These are phyloP conservation scores for Coffea humblotiana DNA, from an alignment of 305 asterid species.

Conservation along the genomic window DNA sequence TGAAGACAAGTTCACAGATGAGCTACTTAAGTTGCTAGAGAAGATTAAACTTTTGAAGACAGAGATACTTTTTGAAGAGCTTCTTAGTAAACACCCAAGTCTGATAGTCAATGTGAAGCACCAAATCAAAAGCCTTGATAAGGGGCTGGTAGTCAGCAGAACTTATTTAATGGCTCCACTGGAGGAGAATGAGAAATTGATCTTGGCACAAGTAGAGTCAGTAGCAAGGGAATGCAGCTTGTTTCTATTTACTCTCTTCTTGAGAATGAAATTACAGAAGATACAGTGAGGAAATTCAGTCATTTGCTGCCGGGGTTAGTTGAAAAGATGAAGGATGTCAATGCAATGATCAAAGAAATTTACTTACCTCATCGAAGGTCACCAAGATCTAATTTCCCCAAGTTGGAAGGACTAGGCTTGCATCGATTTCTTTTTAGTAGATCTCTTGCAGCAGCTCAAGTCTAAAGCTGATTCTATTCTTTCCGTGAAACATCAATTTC, in stretches of 20 bases:
- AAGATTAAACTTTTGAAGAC: constrained; percentile 10
- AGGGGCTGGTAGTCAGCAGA: background rate
- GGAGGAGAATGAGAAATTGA: constrained; percentile 8
- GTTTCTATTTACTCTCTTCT: background rate
- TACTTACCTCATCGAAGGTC: background rate
- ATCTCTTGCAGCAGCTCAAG: background rate
- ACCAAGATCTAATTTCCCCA: background rate
- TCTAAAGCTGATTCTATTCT: background rate
- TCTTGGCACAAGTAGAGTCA: background rate
- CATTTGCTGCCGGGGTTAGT: background rate
- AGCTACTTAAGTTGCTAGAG: background rate
- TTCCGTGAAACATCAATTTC: background rate
- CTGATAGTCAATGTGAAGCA: constrained; percentile 1
- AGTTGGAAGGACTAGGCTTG: constrained; percentile 5
- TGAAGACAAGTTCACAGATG: background rate
- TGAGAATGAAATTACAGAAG: background rate
- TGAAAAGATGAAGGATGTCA: background rate
- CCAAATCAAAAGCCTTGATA: background rate
- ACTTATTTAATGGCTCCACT: background rate
- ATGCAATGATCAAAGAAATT: constrained; percentile 1
- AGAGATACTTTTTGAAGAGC: background rate
- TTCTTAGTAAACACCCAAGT: background rate
- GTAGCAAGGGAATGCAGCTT: background rate
- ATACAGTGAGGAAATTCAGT: background rate
- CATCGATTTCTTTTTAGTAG: constrained; percentile 6